Evolutionary conservation across 176 grass and related monocot genomes (phyloP).

Genomic region (Microstegium vimineum): DNA sequence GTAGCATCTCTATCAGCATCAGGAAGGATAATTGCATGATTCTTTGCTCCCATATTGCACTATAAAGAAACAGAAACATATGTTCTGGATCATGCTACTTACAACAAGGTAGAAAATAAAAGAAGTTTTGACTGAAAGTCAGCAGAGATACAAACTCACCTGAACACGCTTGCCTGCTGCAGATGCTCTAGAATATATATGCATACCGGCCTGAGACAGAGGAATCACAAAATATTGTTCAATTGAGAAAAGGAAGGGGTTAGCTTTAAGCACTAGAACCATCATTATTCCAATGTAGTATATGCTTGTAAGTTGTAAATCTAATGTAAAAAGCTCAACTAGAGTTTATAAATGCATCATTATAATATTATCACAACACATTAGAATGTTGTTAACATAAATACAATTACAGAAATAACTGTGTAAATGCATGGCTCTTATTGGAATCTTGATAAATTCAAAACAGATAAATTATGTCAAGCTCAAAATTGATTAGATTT

Average conservation of each 20-base stretch:
- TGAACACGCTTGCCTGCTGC: constrained; percentile 91
- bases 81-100: constrained; percentile 11
- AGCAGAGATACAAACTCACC: too few relatives aligned
- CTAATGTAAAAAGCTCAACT: neutral
- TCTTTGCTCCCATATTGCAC: constrained; percentile 99
- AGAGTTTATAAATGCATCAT: neutral
- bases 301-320: neutral
- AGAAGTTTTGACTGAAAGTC: neutral
- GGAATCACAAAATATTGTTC: constrained; percentile 7
- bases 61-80: constrained; percentile 29
- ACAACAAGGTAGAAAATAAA: neutral
- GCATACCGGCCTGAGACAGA: constrained; percentile 89
- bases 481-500: neutral
- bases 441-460: neutral
- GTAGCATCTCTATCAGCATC: constrained; percentile 85
- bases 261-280: constrained; percentile 1
- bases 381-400: neutral
- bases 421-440: constrained; percentile 9
- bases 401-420: too few relatives aligned
- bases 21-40: constrained; percentile 90
- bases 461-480: neutral
- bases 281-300: neutral
- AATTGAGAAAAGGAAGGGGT: neutral
- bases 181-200: constrained; percentile 93
- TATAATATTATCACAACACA: constrained; percentile 6